Conservation (phyloP, 169 alveolate genomes). For the Cryptosporidium viatorum region DNA sequence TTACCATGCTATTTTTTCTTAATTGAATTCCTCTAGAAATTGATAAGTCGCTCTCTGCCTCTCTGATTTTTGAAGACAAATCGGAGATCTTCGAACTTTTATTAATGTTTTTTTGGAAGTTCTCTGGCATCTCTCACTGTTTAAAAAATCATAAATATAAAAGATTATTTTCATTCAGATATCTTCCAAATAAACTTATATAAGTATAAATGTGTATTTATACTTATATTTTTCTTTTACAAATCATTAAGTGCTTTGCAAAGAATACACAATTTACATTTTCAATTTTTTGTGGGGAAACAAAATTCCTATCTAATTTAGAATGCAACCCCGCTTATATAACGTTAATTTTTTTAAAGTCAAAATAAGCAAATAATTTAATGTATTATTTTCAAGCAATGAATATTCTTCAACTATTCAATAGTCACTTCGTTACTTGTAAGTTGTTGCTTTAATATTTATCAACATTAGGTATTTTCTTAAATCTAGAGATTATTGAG, state of each 20-base stretch:
- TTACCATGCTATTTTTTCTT: neutral
- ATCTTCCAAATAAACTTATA: neutral
- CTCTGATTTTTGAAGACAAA: conserved; percentile 42
- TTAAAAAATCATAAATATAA: neutral
- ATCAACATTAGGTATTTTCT: neutral
- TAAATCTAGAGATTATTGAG: neutral
- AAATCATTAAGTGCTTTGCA: neutral
- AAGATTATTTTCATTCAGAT: neutral
- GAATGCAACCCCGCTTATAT: conserved; percentile 14
- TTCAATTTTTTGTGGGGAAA: conserved; percentile 32
- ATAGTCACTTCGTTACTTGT: too few relatives aligned
- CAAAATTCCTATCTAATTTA: neutral
- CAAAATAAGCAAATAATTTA: neutral
- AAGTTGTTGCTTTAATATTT: neutral
- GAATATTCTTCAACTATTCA: too few relatives aligned
- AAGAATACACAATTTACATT: neutral
- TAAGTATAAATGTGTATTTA: neutral
- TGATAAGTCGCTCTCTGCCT: conserved; percentile 34
- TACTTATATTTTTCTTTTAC: neutral
- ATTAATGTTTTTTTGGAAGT: conserved; percentile 26
- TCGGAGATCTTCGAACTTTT: conserved; percentile 51
- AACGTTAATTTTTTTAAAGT: neutral
- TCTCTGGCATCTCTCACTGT: conserved; percentile 50
- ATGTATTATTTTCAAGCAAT: neutral
- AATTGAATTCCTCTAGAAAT: conserved; percentile 14